These are phyloP conservation scores for Bruguiera sexangula DNA, from an alignment of 345 rosid species.

Conservation along the genomic window DNA sequence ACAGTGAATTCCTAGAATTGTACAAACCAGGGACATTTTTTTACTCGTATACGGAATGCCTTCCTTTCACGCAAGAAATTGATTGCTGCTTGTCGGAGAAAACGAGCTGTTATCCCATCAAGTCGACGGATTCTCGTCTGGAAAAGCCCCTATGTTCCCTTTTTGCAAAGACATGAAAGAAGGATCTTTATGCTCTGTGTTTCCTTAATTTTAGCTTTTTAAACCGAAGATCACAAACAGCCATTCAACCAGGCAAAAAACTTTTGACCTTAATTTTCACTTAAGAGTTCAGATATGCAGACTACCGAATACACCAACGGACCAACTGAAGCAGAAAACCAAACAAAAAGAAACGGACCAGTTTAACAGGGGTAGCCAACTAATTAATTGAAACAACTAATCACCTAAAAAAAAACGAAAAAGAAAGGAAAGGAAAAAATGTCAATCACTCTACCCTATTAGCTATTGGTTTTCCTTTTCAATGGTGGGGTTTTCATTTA, in stretches of 20 bases:
- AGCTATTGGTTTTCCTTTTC: neutral
- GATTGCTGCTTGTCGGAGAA: slow-evolving; percentile 3
- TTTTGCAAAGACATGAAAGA: neutral
- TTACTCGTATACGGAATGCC: neutral
- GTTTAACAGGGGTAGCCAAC: neutral
- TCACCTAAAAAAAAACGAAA: no score
- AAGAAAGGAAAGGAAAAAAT: neutral
- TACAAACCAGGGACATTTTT: no score
- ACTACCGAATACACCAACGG: neutral
- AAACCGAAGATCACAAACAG: neutral
- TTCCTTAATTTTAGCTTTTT: slow-evolving; percentile 15
- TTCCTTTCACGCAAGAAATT: slow-evolving; percentile 10
- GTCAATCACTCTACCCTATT: neutral
- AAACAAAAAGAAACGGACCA: neutral
- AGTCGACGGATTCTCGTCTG: neutral
- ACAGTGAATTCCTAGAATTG: no score
- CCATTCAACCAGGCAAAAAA: neutral
- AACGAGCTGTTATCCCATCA: slow-evolving; percentile 9
- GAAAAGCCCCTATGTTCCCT: neutral
- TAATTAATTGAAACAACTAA: no score
- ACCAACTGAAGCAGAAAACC: neutral
- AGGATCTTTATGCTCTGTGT: slow-evolving; percentile 9
- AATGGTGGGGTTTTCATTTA: neutral
- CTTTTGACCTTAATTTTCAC: slow-evolving; percentile 1
- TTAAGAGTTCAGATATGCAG: neutral